phyloP scores from a whole-genome alignment of 148 eudicot species.

The Polygonum aviculare region DNA sequence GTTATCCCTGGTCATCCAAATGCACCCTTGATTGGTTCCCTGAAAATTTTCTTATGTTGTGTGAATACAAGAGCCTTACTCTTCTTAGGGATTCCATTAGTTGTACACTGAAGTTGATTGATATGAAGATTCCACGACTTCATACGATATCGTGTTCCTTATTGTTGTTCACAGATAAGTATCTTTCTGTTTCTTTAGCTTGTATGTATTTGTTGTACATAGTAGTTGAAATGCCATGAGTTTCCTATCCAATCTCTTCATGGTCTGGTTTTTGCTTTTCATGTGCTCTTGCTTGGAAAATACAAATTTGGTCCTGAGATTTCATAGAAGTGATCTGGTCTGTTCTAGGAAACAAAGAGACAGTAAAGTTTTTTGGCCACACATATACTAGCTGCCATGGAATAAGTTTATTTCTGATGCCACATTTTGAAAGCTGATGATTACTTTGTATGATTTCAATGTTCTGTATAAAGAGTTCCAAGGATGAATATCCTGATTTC shows the following conservation, averaged over 20 bases:
- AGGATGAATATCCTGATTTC: neutral
- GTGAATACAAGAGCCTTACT: constrained; percentile 6
- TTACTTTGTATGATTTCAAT: neutral
- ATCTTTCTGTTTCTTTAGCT: neutral
- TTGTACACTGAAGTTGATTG: constrained; percentile 5
- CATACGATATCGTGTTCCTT: neutral
- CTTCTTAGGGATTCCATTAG: constrained; percentile 8
- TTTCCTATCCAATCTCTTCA: neutral
- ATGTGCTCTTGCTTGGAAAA: neutral
- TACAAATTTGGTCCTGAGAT: neutral
- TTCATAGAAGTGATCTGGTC: neutral
- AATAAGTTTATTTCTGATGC: neutral
- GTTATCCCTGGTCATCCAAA: too few species aligned
- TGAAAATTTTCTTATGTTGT: neutral
- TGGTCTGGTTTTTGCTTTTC: neutral
- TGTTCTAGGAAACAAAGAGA: neutral
- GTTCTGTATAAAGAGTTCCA: neutral
- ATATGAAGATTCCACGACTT: neutral
- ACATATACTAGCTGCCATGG: too few species aligned
- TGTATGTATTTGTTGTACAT: constrained; percentile 9
- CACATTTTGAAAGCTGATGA: neutral
- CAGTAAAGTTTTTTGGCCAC: neutral
- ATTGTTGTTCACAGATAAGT: neutral
- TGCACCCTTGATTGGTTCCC: neutral
- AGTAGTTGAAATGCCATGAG: constrained; percentile 3